Base-by-base conservation (phyloP, 2,329 filamentous ascomycete genomes). In the Fusarium sp. region DNA sequence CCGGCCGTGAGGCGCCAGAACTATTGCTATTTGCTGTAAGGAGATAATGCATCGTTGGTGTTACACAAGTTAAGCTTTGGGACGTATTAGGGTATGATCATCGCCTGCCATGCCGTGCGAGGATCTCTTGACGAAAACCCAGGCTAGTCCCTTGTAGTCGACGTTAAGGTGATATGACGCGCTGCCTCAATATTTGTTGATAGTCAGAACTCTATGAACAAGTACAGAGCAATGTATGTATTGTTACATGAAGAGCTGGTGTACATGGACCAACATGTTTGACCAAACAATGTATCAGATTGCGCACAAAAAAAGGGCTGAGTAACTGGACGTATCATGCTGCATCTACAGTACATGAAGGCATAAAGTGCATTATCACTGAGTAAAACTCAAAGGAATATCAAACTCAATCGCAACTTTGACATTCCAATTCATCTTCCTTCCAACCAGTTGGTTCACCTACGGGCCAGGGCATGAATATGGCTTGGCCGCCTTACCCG, bases 361-460 rank as follows among this genome's bases (percentile, higher is more conserved):
- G n/a, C 38, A 28, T 7, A n/a, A 40, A 22, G 19, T 26, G 32
- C 13, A 22, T 26, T 40, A 38, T 38, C 45, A 36, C 39, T 39
- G 39, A 40, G 26, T 28, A 26, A 49, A 50, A 28, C 59, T 51
- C 38, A 54, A 59, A 34, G 26, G 40, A 35, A 42, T 43, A 13
- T 47, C 35, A n/a, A 67, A 43, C 49, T 51, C 43, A 56, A 60
- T 38, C 49, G 51, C 35, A 39, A 42, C 29, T 28, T 42, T 45
- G 24, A 45, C 59, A 62, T 70, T 69, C 59, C 67, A 69, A 31
- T 44, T 34, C 39, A 42, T 51, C 28, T 53, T 38, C 68, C 70
- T 70, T 69, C 68, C 65, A 70, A 48, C 53, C 47, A 40, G 46
- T 51, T 66, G 61, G 65, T 61, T 62, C 54, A 66, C 35, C 26